phyloP scores from a whole-genome alignment of 805 yeast species.

The Maudiozyma bulderi region DNA sequence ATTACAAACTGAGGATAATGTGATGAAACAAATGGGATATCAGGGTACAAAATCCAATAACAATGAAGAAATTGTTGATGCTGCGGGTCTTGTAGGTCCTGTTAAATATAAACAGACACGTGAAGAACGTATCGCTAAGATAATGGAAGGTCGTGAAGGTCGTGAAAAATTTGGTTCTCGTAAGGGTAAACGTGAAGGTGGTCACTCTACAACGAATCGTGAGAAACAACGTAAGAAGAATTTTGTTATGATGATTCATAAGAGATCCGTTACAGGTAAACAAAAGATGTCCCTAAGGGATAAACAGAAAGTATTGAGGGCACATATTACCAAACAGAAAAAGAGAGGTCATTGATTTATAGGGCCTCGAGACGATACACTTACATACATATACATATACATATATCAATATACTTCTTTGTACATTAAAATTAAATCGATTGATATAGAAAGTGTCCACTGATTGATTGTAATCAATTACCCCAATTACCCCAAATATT shows the following conservation, averaged over 20 bases:
- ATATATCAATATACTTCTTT: not conserved
- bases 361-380: too few relatives aligned
- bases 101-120: slow-evolving; percentile 67
- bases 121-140: slow-evolving; percentile 83
- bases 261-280: slow-evolving; percentile 88
- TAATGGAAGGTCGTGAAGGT: slow-evolving; percentile 86
- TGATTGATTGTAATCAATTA: too few relatives aligned
- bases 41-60: slow-evolving; percentile 9
- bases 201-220: slow-evolving; percentile 86
- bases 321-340: slow-evolving; percentile 86
- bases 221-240: slow-evolving; percentile 98
- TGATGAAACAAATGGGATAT: slow-evolving; percentile 65
- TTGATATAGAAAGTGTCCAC: not conserved
- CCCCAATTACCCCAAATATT: too few relatives aligned
- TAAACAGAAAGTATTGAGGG: slow-evolving; percentile 74
- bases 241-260: slow-evolving; percentile 97
- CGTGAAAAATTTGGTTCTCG: slow-evolving; percentile 85
- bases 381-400: not conserved
- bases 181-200: slow-evolving; percentile 65
- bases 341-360: slow-evolving; percentile 47
- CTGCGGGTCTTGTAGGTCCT: slow-evolving; percentile 65
- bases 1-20: slow-evolving; percentile 73
- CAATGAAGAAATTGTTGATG: slow-evolving; percentile 83
- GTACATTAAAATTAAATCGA: not conserved
- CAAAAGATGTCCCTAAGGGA: slow-evolving; percentile 83